Conservation (phyloP, 1,284 basidiomycete genomes). For the Wolfiporia cocos region DNA sequence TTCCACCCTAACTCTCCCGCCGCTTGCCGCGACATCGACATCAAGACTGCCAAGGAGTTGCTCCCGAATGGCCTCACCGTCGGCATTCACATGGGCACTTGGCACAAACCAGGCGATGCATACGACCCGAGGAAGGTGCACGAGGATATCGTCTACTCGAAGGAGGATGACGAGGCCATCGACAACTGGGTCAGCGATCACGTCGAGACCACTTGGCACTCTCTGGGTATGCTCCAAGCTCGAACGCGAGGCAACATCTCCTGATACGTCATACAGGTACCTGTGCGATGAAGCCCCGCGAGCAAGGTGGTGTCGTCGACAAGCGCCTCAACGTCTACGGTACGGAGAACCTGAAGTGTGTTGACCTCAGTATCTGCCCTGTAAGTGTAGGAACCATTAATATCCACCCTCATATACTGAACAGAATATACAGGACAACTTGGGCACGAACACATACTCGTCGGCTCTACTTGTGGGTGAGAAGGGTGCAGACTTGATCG, state of each 20-base stretch:
- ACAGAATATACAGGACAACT: slow-evolving; percentile 59
- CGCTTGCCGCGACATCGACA: slow-evolving; percentile 54
- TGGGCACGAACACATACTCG: slow-evolving; percentile 70
- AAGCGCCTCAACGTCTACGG: slow-evolving; percentile 67
- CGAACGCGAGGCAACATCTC: no score
- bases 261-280: slow-evolving; percentile 32
- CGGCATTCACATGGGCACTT: slow-evolving; percentile 70
- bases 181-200: slow-evolving; percentile 65
- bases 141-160: slow-evolving; percentile 57
- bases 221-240: slow-evolving; percentile 45
- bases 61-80: slow-evolving; percentile 57
- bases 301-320: slow-evolving; percentile 75
- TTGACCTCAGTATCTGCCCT: slow-evolving; percentile 65
- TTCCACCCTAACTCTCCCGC: slow-evolving; percentile 68
- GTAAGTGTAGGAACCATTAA: no score
- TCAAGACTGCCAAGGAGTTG: slow-evolving; percentile 60
- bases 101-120: slow-evolving; percentile 50
- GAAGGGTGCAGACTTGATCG: slow-evolving; percentile 57
- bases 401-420: no score
- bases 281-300: slow-evolving; percentile 68
- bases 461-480: slow-evolving; percentile 64
- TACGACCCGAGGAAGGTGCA: slow-evolving; percentile 54
- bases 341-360: slow-evolving; percentile 62
- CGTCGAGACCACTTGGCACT: slow-evolving; percentile 75
- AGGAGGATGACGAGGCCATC: slow-evolving; percentile 64